Percentiles rank a stretch among this genome's conserved stretches.
Evolutionary conservation across 108 stramenopile genomes (phyloP).

Genomic region (Nitzschia sp.): DNA sequence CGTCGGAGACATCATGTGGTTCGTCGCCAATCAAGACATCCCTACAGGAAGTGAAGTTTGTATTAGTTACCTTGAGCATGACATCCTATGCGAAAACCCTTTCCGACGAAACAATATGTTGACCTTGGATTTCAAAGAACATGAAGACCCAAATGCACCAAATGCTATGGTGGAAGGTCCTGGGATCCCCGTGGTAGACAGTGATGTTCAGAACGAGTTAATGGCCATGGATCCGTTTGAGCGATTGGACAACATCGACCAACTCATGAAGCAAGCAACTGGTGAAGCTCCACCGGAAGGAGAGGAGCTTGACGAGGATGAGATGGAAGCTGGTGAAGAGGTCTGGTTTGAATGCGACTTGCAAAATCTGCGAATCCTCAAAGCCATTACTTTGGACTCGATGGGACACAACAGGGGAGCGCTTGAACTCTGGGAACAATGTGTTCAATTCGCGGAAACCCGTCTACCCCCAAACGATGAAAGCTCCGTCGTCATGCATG

Average conservation of each 20-base stretch:
- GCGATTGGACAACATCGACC: conserved; percentile 58
- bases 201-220: conserved; percentile 70
- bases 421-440: conserved; percentile 56
- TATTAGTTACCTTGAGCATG: conserved; percentile 79
- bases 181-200: conserved; percentile 62
- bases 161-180: conserved; percentile 32
- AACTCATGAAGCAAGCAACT: conserved; percentile 53
- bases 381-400: conserved; percentile 68
- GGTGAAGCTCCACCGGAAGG: conserved; percentile 48
- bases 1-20: conserved; percentile 80
- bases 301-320: conserved; percentile 38
- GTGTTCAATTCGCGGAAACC: conserved; percentile 51
- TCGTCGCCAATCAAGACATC: conserved; percentile 71
- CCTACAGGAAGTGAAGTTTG: conserved; percentile 56
- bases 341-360: conserved; percentile 71
- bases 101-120: conserved; percentile 55
- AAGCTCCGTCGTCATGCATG: conserved; percentile 50
- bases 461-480: conserved; percentile 72
- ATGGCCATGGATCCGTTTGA: conserved; percentile 70
- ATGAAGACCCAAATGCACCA: conserved; percentile 21
- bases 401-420: conserved; percentile 52
- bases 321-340: conserved; percentile 40
- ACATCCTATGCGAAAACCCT: conserved; percentile 64
- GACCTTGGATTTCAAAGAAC: conserved; percentile 67
- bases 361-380: conserved; percentile 64